Evolutionary conservation across 202 grass and related monocot species (phyloP), one percentile per base, ranked within the genome.

Genomic region (Saccharum hybrid): DNA sequence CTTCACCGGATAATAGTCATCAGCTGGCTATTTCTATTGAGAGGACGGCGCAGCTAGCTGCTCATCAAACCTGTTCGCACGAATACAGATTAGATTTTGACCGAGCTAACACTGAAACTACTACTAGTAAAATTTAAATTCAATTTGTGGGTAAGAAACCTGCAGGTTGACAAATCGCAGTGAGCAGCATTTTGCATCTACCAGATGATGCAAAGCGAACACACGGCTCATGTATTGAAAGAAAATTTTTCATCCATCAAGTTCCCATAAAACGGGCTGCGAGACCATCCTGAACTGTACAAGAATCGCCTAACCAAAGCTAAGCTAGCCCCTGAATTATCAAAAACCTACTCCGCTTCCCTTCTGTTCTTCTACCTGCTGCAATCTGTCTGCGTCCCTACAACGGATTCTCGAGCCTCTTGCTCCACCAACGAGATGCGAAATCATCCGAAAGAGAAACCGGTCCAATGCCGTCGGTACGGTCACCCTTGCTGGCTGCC

Each of bases 401-500:
- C 31, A 26, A 37, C 87, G 34, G 71, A 81, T 76, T 77, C 68
- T 34, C 38, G 21, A 62, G 10, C 59, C 22, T 62, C 18, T 59
- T 22, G 51, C 51, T 54, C 51, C 51, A 19, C 68, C 68, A 71
- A 14, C 49, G 9, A 81, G 9, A 81, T n/a, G 69, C 16, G 12
- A 54, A 66, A 37, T 46, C 41, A 73, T 65, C 57, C 40, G 18
- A 34, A n/a, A 21, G 15, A 14, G 42, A 74, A 36, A 38, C 74
- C 16, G 11, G 7, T 51, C 18, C 30, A 46, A 45, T 37, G 34
- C 5, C 11, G 34, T 15, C 9, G 6, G 4, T 5, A 49, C 15
- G 3, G 61, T 90, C 71, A 94, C 6, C 76, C 82, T 63, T 90
- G 74, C 88, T 86, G 85, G 68, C 78, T 92, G 5, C 81, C 77